phyloP scores from a whole-genome alignment of 163 green algal genomes.

The Scenedesmus sp. region DNA sequence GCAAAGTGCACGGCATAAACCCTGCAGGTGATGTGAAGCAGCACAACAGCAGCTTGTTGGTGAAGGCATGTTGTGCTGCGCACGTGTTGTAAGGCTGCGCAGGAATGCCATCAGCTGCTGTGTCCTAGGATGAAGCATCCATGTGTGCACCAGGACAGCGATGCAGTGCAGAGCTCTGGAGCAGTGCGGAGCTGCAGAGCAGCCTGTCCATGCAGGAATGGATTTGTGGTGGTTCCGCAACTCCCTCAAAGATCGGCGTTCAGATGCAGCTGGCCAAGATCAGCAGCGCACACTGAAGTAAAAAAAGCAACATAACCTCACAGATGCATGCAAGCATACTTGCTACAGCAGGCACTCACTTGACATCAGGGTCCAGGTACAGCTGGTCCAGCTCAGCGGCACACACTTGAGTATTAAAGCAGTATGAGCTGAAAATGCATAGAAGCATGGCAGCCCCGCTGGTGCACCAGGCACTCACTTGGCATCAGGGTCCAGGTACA shows the following conservation, averaged over 20 bases:
- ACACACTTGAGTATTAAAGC: too few species aligned
- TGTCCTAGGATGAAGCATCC: not conserved
- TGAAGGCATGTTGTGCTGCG: not conserved
- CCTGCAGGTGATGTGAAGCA: not conserved
- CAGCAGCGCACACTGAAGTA: not conserved
- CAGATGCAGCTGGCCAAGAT: not conserved
- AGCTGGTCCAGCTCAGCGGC: not conserved
- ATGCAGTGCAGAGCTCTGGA: not conserved
- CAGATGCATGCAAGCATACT: too few species aligned
- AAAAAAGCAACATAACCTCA: not conserved
- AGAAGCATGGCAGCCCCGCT: not conserved
- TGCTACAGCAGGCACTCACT: not conserved
- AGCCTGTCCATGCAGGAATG: too few species aligned
- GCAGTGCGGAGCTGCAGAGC: not conserved
- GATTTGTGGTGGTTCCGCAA: not conserved
- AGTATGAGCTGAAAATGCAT: not conserved
- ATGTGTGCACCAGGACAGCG: not conserved
- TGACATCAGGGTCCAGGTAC: not conserved
- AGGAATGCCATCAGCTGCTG: not conserved
- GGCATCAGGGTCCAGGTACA: slow-evolving; percentile 31
- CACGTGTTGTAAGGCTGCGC: not conserved
- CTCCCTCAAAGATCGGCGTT: too few species aligned
- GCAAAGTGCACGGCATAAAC: slow-evolving; percentile 7
- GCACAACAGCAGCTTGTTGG: not conserved
- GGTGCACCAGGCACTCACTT: not conserved